Conservation (phyloP, 805 yeast species). For the Cyberlindnera maritima region DNA sequence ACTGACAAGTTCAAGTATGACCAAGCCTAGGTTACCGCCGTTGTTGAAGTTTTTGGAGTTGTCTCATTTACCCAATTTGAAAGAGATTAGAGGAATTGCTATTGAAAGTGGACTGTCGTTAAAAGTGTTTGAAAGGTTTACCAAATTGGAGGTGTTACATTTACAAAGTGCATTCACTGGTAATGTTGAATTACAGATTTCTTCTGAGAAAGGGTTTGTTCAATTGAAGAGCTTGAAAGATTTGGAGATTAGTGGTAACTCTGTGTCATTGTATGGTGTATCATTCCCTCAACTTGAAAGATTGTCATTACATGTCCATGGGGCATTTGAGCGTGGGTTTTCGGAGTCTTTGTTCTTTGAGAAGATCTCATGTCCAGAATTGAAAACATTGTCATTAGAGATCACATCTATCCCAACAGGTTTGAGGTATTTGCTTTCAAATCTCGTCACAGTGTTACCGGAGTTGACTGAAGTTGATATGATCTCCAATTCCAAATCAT, state of each 20-base stretch:
- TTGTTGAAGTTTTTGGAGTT: slow-evolving; percentile 19
- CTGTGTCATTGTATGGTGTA: slow-evolving; percentile 13
- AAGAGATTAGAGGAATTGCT: slow-evolving; percentile 18
- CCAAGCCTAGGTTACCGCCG: slow-evolving; percentile 21
- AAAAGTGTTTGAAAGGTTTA: slow-evolving; percentile 20
- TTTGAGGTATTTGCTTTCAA: slow-evolving; percentile 4
- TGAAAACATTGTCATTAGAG: slow-evolving; percentile 7
- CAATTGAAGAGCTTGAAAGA: slow-evolving; percentile 8
- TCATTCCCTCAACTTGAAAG: slow-evolving; percentile 13
- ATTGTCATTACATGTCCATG: slow-evolving; percentile 18
- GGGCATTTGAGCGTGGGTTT: slow-evolving; percentile 19
- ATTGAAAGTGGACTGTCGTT: slow-evolving; percentile 23
- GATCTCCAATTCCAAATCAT: slow-evolving; percentile 13
- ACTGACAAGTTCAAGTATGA: slow-evolving; percentile 20
- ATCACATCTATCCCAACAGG: slow-evolving; percentile 13
- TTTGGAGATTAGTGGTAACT: slow-evolving; percentile 22
- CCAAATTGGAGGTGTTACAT: slow-evolving; percentile 12
- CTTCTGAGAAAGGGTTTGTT: not conserved
- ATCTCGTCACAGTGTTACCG: not conserved
- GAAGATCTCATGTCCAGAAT: slow-evolving; percentile 10
- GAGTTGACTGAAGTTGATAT: not conserved
- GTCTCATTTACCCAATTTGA: slow-evolving; percentile 22
- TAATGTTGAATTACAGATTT: slow-evolving; percentile 6
- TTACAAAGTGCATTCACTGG: slow-evolving; percentile 24
- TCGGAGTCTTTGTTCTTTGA: slow-evolving; percentile 15